These are phyloP conservation scores for Blastocystis sp. DNA, from an alignment of 352 stramenopile genomes.

Conservation along the genomic window DNA sequence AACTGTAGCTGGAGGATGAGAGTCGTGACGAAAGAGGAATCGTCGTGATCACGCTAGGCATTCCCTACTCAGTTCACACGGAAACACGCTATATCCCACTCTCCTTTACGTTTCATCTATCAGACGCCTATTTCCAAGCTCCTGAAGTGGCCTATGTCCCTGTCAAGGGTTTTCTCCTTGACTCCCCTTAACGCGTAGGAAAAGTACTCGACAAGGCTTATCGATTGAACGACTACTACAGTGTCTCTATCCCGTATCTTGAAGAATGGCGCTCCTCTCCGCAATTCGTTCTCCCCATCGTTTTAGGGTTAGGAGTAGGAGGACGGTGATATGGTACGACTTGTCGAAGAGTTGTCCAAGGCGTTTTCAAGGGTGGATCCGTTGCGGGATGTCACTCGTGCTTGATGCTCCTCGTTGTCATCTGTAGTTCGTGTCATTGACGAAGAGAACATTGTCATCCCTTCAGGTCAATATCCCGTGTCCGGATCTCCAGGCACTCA, in stretches of 20 bases:
- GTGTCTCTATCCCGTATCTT: background rate
- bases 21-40: no score
- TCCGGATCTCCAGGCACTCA: no score
- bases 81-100: no score
- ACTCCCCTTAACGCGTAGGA: background rate
- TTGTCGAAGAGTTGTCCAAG: background rate
- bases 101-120: background rate
- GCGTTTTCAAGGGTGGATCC: background rate
- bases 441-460: background rate
- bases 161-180: background rate
- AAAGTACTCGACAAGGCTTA: background rate
- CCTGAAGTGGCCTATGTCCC: background rate
- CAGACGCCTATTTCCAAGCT: background rate
- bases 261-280: background rate
- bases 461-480: no score
- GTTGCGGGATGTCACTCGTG: background rate
- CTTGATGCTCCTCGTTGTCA: background rate
- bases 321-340: background rate
- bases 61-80: no score
- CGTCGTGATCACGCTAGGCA: no score
- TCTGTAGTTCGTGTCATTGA: background rate
- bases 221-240: background rate
- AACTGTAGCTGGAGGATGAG: no score
- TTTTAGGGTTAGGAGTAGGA: background rate
- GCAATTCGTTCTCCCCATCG: background rate